Percentiles rank a stretch among this genome's conserved stretches.
phyloP scores from a whole-genome alignment of 306 rosid genomes.

The Herpetospermum pedunculosum region DNA sequence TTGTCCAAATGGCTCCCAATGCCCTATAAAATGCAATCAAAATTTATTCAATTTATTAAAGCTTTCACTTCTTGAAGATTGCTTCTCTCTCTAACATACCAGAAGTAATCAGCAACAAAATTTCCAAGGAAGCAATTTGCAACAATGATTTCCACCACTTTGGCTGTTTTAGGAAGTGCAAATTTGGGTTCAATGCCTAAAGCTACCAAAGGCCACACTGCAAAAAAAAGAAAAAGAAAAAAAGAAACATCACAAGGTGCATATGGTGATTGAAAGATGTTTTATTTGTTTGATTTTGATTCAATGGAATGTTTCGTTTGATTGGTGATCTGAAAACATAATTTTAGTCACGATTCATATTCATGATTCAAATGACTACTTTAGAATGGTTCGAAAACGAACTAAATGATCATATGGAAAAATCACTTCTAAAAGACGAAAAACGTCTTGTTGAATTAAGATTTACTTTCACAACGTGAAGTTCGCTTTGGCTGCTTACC shows the following conservation, averaged over 20 bases:
- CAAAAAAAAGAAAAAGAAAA: no score
- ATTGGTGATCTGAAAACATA: no score
- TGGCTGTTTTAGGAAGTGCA: conserved; percentile 55
- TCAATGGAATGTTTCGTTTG: no score
- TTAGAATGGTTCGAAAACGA: no score
- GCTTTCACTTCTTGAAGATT: neutral
- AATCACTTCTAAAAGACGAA: no score
- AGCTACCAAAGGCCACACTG: conserved; percentile 82
- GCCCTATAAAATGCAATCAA: conserved; percentile 40
- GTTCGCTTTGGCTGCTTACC: conserved; percentile 51
- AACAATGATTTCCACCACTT: conserved; percentile 66
- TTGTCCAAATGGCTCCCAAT: conserved; percentile 83
- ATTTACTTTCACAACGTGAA: no score
- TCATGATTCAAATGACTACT: no score
- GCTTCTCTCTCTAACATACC: conserved; percentile 27
- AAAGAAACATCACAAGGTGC: neutral
- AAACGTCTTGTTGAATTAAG: no score
- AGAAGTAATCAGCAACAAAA: conserved; percentile 75
- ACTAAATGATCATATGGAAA: no score
- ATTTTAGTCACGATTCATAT: no score
- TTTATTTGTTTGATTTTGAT: no score
- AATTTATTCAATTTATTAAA: neutral
- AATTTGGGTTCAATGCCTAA: conserved; percentile 87
- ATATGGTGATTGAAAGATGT: neutral
- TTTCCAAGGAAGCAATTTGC: conserved; percentile 88